Conservation (phyloP, 805 yeast species). For the Candida bentonensis region DNA sequence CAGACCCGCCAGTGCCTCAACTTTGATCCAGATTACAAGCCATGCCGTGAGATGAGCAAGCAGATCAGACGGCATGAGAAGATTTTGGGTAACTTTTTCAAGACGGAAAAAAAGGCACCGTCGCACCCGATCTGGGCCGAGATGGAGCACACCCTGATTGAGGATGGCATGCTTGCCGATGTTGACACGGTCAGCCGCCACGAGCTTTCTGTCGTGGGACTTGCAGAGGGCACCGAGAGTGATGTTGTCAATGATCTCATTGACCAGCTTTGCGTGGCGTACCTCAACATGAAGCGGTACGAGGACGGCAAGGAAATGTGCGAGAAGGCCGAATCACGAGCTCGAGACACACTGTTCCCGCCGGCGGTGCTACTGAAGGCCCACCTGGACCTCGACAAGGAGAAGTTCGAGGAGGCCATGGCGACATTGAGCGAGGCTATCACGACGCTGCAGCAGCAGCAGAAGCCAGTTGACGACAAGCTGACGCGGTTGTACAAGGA, state of each 20-base stretch:
- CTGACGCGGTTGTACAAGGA: conserved; percentile 11
- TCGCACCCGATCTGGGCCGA: conserved; percentile 10
- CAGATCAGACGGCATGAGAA: conserved; percentile 16
- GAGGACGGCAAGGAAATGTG: conserved; percentile 19
- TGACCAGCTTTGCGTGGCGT: conserved; percentile 29
- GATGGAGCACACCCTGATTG: conserved; percentile 6
- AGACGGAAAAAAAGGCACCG: conserved; percentile 13
- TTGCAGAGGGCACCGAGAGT: conserved; percentile 1
- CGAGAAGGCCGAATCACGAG: conserved; percentile 8
- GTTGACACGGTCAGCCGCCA: conserved; percentile 7
- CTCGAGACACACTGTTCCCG: conserved; percentile 20
- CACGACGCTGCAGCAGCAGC: conserved; percentile 4
- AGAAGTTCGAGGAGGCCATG: conserved; percentile 11
- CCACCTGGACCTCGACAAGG: conserved; percentile 8
- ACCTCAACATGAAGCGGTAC: conserved; percentile 18
- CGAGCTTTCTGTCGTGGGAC: conserved; percentile 1
- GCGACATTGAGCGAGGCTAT: conserved; percentile 9
- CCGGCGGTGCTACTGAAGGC: conserved; percentile 21
- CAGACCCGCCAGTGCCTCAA: conserved; percentile 56
- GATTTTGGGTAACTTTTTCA: conserved; percentile 10
- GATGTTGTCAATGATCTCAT: conserved; percentile 20
- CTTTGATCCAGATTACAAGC: conserved; percentile 55
- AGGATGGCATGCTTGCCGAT: conserved; percentile 6
- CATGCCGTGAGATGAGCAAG: conserved; percentile 34
- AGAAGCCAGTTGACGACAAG: conserved; percentile 5